Conservation (phyloP, 139 green algal species). For the Raphidocelis subcapitata region DNA sequence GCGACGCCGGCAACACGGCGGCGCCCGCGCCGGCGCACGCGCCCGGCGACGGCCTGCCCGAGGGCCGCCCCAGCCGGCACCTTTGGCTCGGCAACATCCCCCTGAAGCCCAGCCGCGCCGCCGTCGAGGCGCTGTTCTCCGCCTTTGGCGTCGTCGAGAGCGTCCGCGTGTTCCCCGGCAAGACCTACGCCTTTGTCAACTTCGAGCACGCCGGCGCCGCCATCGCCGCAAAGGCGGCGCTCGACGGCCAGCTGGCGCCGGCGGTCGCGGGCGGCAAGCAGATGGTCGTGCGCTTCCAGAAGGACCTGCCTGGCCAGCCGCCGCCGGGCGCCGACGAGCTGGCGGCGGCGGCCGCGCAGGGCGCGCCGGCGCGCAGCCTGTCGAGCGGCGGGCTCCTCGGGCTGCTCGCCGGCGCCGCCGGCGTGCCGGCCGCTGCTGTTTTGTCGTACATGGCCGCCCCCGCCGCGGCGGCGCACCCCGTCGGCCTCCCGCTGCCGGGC, state of each 20-base stretch:
- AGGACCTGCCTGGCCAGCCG: constrained; percentile 34
- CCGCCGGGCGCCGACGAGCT: constrained; percentile 24
- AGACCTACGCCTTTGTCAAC: constrained; percentile 84
- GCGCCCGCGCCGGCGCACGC: background rate
- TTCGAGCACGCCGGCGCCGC: constrained; percentile 41
- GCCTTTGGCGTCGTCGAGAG: constrained; percentile 65
- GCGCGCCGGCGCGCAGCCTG: constrained; percentile 13
- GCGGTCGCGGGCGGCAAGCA: constrained; percentile 61
- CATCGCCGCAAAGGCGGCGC: constrained; percentile 44
- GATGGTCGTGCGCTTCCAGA: constrained; percentile 73
- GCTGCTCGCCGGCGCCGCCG: background rate
- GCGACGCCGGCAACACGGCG: too few species aligned
- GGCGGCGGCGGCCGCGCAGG: constrained; percentile 22
- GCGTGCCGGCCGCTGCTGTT: background rate
- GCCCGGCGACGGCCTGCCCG: background rate
- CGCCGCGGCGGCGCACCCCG: background rate
- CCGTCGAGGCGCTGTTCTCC: constrained; percentile 64
- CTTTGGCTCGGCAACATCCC: constrained; percentile 86
- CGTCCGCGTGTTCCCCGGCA: constrained; percentile 73
- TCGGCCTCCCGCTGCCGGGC: background rate
- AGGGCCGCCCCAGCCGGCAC: constrained; percentile 54
- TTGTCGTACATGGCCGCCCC: background rate
- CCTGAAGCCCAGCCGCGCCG: constrained; percentile 60
- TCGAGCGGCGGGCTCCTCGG: background rate
- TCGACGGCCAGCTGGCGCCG: constrained; percentile 59